Base-by-base conservation (phyloP, 805 yeast genomes). In the Suhomyces pyralidae region DNA sequence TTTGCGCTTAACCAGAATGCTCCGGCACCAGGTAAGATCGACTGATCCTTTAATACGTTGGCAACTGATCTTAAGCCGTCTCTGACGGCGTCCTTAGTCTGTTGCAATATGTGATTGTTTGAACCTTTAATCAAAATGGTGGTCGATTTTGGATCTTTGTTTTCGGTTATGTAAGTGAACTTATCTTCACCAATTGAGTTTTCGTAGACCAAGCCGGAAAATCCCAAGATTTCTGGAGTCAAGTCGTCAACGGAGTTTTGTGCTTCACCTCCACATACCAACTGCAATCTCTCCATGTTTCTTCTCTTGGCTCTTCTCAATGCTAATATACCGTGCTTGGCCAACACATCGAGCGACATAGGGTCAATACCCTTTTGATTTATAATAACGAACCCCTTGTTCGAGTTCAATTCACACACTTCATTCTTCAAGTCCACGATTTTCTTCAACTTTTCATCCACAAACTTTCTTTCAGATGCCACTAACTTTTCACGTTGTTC, bases 361-460 rank as follows among this genome's bases (percentile, higher is more conserved):
- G 99, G 99, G 68, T 94, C 99, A 59, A 94, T 94, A 63, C 99
- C 99, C 79, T 94, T 94, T 74, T 94, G 99, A 74, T 94, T 94
- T 69, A 94, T 88, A 52, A 94, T 88, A 53, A 94, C 98, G 71
- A 94, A 94, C 2, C 93, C 90, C 63, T 85, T 79, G 58, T 83
- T 77, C 7, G 84, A 76, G 63, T 84, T 86, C 58, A 84, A 75
- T 19, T 86, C 90, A 70, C 97, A 91, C 49, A 94, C 97, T 67
- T 86, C 85, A 67, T 94, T 90, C 73, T 94, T 94, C 70, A 94
- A 82, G 58, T 90, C 98, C 51, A 94, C 85, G 62, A 94, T 94
- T 70, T 92, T 90, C 63, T 82, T 83, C 64, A 94, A 81, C 71
- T 94, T 94, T 56, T 88, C 96, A 71, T 94, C 97, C 50, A 94